These are phyloP conservation scores for Rhodamnia rubescens DNA, from an alignment of 345 rosid genomes.

Conservation along the genomic window DNA sequence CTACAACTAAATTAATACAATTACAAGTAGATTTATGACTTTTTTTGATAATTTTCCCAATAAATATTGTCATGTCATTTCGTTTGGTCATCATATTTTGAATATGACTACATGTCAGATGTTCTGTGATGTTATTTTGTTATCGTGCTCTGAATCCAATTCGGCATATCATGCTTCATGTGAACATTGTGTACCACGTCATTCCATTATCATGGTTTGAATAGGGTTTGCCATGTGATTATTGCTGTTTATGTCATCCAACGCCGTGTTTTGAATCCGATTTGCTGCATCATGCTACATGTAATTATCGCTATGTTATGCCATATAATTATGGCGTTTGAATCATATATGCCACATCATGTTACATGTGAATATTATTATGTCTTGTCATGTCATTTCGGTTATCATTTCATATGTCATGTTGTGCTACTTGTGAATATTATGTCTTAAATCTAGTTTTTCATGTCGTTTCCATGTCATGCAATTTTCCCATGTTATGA, in stretches of 20 bases:
- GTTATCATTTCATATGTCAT: background rate
- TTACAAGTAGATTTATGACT: no score
- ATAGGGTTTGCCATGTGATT: background rate
- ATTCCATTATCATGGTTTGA: background rate
- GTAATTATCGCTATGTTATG: background rate
- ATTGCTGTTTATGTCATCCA: background rate
- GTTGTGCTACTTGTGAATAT: background rate
- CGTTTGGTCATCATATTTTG: background rate
- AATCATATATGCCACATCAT: background rate
- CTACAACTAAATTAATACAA: no score
- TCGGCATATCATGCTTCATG: background rate
- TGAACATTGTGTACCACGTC: background rate
- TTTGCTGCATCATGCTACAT: background rate
- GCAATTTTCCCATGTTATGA: background rate
- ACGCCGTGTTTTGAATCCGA: background rate
- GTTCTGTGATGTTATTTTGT: background rate
- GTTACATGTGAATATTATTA: background rate
- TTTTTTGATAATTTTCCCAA: no score
- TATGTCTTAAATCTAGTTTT: background rate
- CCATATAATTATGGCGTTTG: background rate
- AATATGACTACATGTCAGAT: background rate
- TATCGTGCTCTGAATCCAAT: background rate
- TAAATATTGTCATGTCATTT: background rate
- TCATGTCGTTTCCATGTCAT: background rate
- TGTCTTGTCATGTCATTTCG: background rate